A percentile compares a stretch with the other conserved stretches of the same genome.
Evolutionary conservation across 331 rosid species (phyloP).

Genomic region (Phaseolus coccineus): DNA sequence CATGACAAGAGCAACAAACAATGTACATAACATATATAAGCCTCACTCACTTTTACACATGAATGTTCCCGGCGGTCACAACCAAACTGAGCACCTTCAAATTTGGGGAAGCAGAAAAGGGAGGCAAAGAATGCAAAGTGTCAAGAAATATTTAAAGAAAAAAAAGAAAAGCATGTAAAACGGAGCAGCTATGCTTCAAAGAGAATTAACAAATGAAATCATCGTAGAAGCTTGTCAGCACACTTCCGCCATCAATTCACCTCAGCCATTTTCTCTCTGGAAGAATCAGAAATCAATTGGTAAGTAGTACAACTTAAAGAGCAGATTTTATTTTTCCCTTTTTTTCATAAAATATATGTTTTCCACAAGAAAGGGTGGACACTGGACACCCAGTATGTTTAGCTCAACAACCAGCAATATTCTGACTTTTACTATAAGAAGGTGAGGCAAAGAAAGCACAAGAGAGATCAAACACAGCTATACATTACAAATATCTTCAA

Average conservation of each 20-base stretch:
- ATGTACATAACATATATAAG: constrained; percentile 64
- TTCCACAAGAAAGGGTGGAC: not conserved
- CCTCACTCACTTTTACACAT: constrained; percentile 53
- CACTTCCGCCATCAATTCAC: constrained; percentile 51
- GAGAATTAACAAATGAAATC: constrained; percentile 45
- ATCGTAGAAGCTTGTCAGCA: constrained; percentile 45
- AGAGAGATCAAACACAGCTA: constrained; percentile 18
- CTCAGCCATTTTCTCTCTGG: constrained; percentile 94
- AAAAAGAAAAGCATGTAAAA: constrained; percentile 27
- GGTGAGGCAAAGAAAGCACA: not conserved
- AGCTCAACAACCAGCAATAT: not conserved
- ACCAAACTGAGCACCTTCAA: constrained; percentile 41
- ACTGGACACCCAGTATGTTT: not conserved
- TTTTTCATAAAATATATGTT: not conserved
- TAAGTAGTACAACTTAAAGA: constrained; percentile 32
- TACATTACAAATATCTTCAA: not conserved
- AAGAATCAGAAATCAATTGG: constrained; percentile 45
- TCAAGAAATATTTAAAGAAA: constrained; percentile 30
- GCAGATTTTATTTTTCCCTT: not conserved
- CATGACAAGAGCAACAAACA: constrained; percentile 43
- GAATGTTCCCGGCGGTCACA: constrained; percentile 36
- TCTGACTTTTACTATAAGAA: not conserved
- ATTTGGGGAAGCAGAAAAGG: constrained; percentile 40
- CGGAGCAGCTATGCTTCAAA: constrained; percentile 51
- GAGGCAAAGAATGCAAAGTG: constrained; percentile 53